A percentile compares a stretch with the other conserved stretches of the same genome.
These are phyloP conservation scores for Mortierella sp. DNA, from an alignment of 371 early-diverging fungal species.

Conservation along the genomic window DNA sequence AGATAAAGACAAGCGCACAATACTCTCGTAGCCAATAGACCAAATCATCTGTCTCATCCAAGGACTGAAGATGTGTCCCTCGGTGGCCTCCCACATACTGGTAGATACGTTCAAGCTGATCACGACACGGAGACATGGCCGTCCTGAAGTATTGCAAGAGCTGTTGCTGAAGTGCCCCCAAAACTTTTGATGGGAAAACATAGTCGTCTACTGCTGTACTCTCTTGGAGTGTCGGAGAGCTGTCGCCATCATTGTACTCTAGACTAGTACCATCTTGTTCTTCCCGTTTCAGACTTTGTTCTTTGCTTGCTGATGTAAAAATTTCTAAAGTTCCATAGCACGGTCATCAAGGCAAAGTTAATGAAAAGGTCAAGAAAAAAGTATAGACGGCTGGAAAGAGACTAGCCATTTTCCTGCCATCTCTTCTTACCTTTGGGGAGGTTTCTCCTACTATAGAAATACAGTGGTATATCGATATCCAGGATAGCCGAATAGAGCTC, in stretches of 20 bases:
- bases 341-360: too few relatives aligned
- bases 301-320: too few relatives aligned
- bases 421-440: slow-evolving; percentile 16
- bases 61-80: slow-evolving; percentile 2
- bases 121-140: slow-evolving; percentile 7
- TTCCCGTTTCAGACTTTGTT: not conserved
- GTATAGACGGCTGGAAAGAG: too few relatives aligned
- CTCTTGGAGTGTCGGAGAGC: not conserved
- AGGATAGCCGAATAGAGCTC: slow-evolving; percentile 36
- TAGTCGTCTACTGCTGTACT: not conserved
- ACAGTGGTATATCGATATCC: slow-evolving; percentile 27
- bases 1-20: slow-evolving; percentile 30
- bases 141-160: slow-evolving; percentile 22
- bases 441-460: slow-evolving; percentile 16
- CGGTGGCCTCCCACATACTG: slow-evolving; percentile 34
- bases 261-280: not conserved
- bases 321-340: too few relatives aligned
- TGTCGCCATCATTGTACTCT: not conserved
- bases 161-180: slow-evolving; percentile 22
- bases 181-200: slow-evolving; percentile 21
- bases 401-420: too few relatives aligned
- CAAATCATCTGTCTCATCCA: slow-evolving; percentile 18
- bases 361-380: too few relatives aligned
- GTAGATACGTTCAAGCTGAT: slow-evolving; percentile 33
- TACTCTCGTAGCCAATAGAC: slow-evolving; percentile 42